These are phyloP conservation scores for Cynanchum wilfordii DNA, from an alignment of 257 asterid species.

Conservation along the genomic window DNA sequence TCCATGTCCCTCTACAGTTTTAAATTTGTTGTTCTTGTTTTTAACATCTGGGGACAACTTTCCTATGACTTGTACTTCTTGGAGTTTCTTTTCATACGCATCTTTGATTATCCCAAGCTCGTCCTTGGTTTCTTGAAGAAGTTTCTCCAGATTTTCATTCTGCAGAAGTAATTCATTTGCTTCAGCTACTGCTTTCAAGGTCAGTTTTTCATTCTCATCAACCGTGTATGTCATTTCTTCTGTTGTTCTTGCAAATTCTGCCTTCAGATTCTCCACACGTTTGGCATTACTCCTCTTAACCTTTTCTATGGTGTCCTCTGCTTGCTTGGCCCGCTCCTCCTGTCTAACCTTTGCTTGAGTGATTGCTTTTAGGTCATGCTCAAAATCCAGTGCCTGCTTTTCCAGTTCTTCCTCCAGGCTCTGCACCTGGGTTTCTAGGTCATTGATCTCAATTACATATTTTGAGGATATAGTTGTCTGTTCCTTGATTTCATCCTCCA, in stretches of 20 bases:
- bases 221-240: slow-evolving; percentile 55
- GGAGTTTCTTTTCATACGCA: slow-evolving; percentile 34
- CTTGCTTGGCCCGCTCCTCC: slow-evolving; percentile 73
- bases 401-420: slow-evolving; percentile 64
- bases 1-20: neutral
- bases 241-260: slow-evolving; percentile 57
- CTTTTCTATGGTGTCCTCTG: slow-evolving; percentile 74
- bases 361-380: slow-evolving; percentile 48
- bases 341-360: slow-evolving; percentile 46
- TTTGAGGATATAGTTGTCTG: slow-evolving; percentile 45
- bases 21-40: neutral
- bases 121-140: slow-evolving; percentile 49
- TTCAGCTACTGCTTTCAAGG: slow-evolving; percentile 49
- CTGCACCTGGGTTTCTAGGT: slow-evolving; percentile 51
- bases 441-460: slow-evolving; percentile 41
- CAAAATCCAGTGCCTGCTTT: slow-evolving; percentile 47
- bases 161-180: slow-evolving; percentile 47
- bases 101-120: slow-evolving; percentile 42
- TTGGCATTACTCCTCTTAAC: slow-evolving; percentile 43
- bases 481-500: slow-evolving; percentile 50
- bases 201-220: slow-evolving; percentile 58
- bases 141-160: slow-evolving; percentile 53
- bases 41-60: neutral
- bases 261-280: slow-evolving; percentile 55
- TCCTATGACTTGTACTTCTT: slow-evolving; percentile 18